Evolutionary conservation across 1,284 basidiomycete species (phyloP).

Genomic region (Cutaneotrichosporon mucoides): DNA sequence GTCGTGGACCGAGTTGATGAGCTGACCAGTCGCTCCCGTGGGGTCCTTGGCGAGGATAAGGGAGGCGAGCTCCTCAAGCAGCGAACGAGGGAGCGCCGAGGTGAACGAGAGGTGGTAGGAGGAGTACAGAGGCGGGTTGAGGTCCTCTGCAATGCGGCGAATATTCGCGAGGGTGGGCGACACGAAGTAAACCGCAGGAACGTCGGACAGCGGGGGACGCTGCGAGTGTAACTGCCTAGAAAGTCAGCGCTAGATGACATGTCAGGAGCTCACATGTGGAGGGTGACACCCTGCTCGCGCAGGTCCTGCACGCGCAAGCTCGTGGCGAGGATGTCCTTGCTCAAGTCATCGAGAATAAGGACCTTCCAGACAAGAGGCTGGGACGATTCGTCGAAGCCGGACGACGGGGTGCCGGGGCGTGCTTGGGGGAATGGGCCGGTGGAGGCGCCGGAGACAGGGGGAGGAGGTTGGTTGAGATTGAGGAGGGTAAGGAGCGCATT

Average conservation of each 20-base stretch:
- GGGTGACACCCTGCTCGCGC: slow-evolving; percentile 90
- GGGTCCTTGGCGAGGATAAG: slow-evolving; percentile 70
- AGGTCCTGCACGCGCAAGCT: slow-evolving; percentile 93
- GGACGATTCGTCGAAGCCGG: slow-evolving; percentile 34
- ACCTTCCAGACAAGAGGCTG: slow-evolving; percentile 95
- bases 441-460: slow-evolving; percentile 2
- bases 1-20: slow-evolving; percentile 76
- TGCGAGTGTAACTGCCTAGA: slow-evolving; percentile 82
- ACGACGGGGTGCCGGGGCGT: slow-evolving; percentile 35
- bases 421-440: slow-evolving; percentile 27
- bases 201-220: slow-evolving; percentile 85
- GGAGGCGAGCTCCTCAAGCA: slow-evolving; percentile 91
- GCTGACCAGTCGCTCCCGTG: slow-evolving; percentile 65
- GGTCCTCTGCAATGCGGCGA: slow-evolving; percentile 75
- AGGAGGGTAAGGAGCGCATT: slow-evolving; percentile 52
- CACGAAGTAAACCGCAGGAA: slow-evolving; percentile 96
- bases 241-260: background rate
- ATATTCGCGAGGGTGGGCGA: slow-evolving; percentile 84
- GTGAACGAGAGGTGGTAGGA: slow-evolving; percentile 94
- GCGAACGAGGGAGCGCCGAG: slow-evolving; percentile 76
- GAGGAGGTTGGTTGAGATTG: slow-evolving; percentile 50
- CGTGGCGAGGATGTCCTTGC: slow-evolving; percentile 94
- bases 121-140: slow-evolving; percentile 84
- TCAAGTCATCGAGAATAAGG: slow-evolving; percentile 87
- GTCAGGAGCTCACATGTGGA: slow-evolving; percentile 76